Evolutionary conservation across 2,329 filamentous ascomycete species (phyloP).

Genomic region (Sphaerostilbella broomeana): DNA sequence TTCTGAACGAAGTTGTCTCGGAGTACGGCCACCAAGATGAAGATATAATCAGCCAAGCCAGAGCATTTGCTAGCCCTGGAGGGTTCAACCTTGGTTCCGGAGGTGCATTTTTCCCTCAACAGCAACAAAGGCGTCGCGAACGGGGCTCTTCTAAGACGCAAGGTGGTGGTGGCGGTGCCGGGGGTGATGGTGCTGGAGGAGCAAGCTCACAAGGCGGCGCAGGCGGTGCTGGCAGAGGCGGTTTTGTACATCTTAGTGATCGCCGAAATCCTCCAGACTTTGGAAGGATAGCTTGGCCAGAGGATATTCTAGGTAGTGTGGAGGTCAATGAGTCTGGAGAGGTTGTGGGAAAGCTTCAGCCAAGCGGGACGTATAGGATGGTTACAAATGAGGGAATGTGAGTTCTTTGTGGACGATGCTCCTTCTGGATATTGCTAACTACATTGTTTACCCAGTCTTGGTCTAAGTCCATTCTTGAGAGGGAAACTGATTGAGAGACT

Average conservation of each 20-base stretch:
- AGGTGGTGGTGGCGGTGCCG: constrained; percentile 34
- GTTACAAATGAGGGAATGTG: constrained; percentile 62
- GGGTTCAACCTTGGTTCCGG: constrained; percentile 46
- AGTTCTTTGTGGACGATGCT: constrained; percentile 29
- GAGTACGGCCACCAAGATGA: constrained; percentile 52
- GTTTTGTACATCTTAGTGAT: constrained; percentile 61
- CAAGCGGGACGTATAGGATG: constrained; percentile 57
- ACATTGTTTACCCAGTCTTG: constrained; percentile 20
- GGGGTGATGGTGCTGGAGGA: constrained; percentile 44
- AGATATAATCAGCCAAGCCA: constrained; percentile 48
- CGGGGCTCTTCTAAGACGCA: constrained; percentile 28
- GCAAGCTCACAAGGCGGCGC: constrained; percentile 56
- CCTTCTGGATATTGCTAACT: background rate
- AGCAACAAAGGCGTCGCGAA: constrained; percentile 34
- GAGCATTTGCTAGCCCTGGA: constrained; percentile 53
- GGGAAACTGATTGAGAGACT: constrained; percentile 49
- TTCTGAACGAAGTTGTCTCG: constrained; percentile 51
- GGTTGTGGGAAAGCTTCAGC: constrained; percentile 52
- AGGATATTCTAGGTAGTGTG: constrained; percentile 63
- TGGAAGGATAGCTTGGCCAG: constrained; percentile 61
- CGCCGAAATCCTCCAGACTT: constrained; percentile 57
- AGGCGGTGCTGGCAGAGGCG: constrained; percentile 53
- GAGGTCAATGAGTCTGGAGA: constrained; percentile 53
- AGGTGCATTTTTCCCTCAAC: constrained; percentile 41
- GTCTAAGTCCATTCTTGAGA: constrained; percentile 39